Evolutionary conservation across 2,329 filamentous ascomycete genomes (phyloP).

Genomic region (Zymoseptoria brevis): DNA sequence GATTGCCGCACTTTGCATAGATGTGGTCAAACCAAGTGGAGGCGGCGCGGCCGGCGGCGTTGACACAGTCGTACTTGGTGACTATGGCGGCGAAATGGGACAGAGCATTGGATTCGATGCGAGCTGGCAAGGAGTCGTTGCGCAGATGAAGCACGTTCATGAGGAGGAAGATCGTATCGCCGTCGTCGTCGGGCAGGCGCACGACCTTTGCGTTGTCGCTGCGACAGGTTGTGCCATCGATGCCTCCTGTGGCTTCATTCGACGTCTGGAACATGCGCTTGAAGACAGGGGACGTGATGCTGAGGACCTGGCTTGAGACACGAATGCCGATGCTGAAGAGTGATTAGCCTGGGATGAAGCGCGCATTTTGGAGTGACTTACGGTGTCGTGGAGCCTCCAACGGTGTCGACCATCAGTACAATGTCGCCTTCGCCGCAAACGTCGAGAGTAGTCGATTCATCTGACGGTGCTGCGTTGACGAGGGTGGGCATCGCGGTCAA

Average conservation of each 20-base stretch:
- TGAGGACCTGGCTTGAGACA: constrained; percentile 16
- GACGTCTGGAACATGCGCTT: constrained; percentile 8
- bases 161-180: constrained; percentile 20
- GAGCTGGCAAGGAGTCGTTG: constrained; percentile 20
- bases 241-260: neutral
- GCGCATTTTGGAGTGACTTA: neutral
- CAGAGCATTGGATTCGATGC: constrained; percentile 16
- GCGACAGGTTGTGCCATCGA: neutral
- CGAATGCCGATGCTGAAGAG: constrained; percentile 14
- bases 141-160: constrained; percentile 23
- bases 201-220: constrained; percentile 5
- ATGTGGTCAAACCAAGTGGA: constrained; percentile 24
- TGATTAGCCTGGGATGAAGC: neutral
- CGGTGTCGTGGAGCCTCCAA: neutral
- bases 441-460: neutral
- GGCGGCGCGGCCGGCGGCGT: constrained; percentile 18
- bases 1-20: constrained; percentile 9
- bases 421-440: neutral
- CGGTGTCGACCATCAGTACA: neutral
- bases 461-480: neutral
- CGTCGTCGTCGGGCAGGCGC: constrained; percentile 18
- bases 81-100: constrained; percentile 16
- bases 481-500: neutral
- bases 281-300: constrained; percentile 19
- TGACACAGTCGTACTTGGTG: constrained; percentile 20